Evolutionary conservation across 352 stramenopile genomes (phyloP).

Genomic region (Phytopythium kandeliae): DNA sequence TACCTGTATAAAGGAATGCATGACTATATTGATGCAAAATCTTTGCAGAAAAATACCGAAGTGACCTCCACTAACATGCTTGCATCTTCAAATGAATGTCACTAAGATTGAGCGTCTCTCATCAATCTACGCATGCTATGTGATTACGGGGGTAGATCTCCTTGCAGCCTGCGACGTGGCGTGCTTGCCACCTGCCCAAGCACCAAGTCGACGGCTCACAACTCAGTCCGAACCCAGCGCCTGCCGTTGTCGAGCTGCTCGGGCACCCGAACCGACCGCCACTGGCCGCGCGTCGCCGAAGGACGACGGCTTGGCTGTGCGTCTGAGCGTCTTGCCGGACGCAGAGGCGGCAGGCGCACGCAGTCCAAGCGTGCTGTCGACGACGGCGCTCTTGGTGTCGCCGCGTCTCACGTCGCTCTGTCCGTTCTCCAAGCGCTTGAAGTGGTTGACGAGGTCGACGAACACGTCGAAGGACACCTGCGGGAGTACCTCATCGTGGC

Average conservation of each 20-base stretch:
- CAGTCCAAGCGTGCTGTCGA: neutral
- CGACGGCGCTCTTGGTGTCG: neutral
- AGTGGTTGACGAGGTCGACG: constrained; percentile 38
- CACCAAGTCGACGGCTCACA: too few relatives aligned
- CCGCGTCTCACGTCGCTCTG: constrained; percentile 5
- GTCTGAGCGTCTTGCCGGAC: too few relatives aligned
- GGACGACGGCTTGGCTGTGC: neutral
- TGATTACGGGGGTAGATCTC: too few relatives aligned
- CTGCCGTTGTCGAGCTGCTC: constrained; percentile 1
- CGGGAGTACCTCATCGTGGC: neutral
- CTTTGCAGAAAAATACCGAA: neutral
- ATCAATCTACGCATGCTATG: too few relatives aligned
- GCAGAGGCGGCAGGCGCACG: neutral
- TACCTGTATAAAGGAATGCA: too few relatives aligned
- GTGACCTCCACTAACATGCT: too few relatives aligned
- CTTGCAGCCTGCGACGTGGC: too few relatives aligned
- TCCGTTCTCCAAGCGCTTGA: constrained; percentile 11
- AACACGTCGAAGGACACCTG: constrained; percentile 69
- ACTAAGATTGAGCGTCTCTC: too few relatives aligned
- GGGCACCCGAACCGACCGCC: constrained; percentile 1
- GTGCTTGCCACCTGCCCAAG: too few relatives aligned
- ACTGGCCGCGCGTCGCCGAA: neutral
- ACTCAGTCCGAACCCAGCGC: neutral
- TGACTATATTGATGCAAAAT: too few relatives aligned
- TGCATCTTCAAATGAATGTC: too few relatives aligned